A percentile compares a stretch with the other conserved stretches of the same genome.
These are phyloP conservation scores for Gigaspora rosea DNA, from an alignment of 192 early-diverging fungal genomes.

Conservation along the genomic window DNA sequence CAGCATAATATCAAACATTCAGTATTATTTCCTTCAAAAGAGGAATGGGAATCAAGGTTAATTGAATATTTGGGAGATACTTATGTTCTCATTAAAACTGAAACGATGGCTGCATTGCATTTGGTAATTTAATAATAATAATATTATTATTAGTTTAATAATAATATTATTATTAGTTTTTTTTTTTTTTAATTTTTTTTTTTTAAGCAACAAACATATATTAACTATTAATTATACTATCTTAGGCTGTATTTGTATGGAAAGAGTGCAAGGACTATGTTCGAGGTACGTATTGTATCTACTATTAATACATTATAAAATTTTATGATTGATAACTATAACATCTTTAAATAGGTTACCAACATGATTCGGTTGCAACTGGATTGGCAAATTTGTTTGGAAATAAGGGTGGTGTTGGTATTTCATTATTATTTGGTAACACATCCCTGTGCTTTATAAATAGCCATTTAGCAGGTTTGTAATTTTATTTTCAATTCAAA, in stretches of 20 bases:
- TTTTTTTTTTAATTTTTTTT: not conserved
- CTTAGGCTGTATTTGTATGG: constrained; percentile 26
- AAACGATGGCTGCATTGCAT: constrained; percentile 57
- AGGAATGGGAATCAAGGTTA: constrained; percentile 47
- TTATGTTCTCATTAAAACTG: constrained; percentile 50
- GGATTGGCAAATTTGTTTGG: constrained; percentile 46
- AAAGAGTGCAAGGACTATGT: constrained; percentile 1
- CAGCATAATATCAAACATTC: constrained; percentile 56
- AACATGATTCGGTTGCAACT: constrained; percentile 43
- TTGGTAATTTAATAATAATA: constrained; percentile 5
- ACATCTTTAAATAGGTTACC: not conserved
- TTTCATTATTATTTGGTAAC: constrained; percentile 52
- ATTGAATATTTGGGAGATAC: constrained; percentile 40
- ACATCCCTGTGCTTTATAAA: constrained; percentile 52
- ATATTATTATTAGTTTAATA: not conserved
- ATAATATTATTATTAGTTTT: not conserved
- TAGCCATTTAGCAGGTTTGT: constrained; percentile 50
- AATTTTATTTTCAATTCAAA: too few species aligned
- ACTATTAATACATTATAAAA: too few species aligned
- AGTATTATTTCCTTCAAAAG: constrained; percentile 53
- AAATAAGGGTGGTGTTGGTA: constrained; percentile 55
- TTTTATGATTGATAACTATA: too few species aligned
- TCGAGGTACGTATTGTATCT: not conserved
- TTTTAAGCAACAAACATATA: not conserved
- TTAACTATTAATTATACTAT: too few species aligned